Evolutionary conservation across 305 asterid genomes (phyloP), one percentile per base, ranked within the genome.

Genomic region (Fraxinus sp.): DNA sequence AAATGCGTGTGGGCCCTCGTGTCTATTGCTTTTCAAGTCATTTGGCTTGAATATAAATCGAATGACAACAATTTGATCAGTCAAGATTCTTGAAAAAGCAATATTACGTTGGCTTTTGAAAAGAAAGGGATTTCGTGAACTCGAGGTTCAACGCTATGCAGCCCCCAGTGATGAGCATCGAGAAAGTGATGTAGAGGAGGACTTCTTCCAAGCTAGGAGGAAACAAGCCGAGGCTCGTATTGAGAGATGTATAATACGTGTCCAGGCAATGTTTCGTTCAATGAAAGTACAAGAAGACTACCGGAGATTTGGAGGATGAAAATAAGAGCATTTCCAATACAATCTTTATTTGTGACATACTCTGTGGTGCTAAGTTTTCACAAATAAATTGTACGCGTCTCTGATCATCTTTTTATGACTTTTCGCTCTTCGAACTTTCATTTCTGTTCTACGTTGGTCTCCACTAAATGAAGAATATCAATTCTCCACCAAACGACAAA

Each of bases 241-340:
- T 1, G 98, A 94, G 90, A 89, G 97, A 86, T 92, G 98, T 59
- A 98, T 97, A 68, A 88, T 93, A 7, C 89, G 89, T 44, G 99
- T 97, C 41, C 99, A 97, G 85, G 97, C 98, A 30, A 90, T 97
- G 97, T 93, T 97, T 77, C 98, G 98, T 55, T 97, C 99, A 1
- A 97, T 88, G 86, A 91, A 80, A 79, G 98, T 98, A 36, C 99
- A 97, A 81, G 97, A 94, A 88, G 97, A 89, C 71, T 97, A 94
- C 79, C 87, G 95, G 75, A 55, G 26, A 16, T 18, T 16, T 55
- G 18, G n/a, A 92, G 97, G 90, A 93, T 97, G 97, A 97, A 97
- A 87, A 90, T 85, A 26, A 76, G 16, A 44, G 16, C 52, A 44
- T 44, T 41, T 41, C 4, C 49, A 41, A 41, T 13, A 41, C 14